Base-by-base conservation (phyloP, 129 eudicot species). In the Arctium lappa region DNA sequence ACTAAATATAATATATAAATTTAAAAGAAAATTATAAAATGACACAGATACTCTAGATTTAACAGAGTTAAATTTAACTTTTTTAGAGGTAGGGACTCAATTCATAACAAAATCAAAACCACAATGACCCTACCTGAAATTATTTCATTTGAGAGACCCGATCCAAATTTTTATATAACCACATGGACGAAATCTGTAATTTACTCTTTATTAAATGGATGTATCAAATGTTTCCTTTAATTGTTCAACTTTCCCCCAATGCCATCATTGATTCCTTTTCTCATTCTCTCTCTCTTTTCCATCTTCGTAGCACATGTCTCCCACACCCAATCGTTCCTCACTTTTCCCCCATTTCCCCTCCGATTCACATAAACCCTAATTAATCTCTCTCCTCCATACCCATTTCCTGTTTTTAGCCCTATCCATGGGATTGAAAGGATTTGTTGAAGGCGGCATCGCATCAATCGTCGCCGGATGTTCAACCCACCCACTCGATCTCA, bases 371-470 rank as follows among this genome's bases (percentile, higher is more conserved):
- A 79, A 72, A 71, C 91, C 86, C 97, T 65, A 84, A 68, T 79
- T 78, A 27, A 40, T 30, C 31, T 73, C 68, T 69, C 36, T n/a
- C 15, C 68, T 39, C 39, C 31, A 3, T 4, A 34, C 34, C 39
- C 65, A 62, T 10, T 46, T n/a, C 31, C 5, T 56, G 80, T 72
- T 42, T 13, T 6, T 1, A 31, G 68, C 34, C 4, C 18, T 10
- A 11, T 11, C 65, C 56, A 93, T 94, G 98, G 94, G 97, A 50
- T 30, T 91, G 5, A 94, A 94, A 50, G 97, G 97, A 72, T 94
- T 94, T 44, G 93, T 92, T 16, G 98, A 94, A 83, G 98, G 98
- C n/a, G 98, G 98, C 13, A 94, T 94, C 1, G 98, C 98, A 13
- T 94, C 98, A 2, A 88, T 94, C 4, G 76, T 94, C 0, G 98